A percentile compares a stretch with the other conserved stretches of the same genome.
phyloP scores from a whole-genome alignment of 805 yeast species.

The Wickerhamia fluorescens region DNA sequence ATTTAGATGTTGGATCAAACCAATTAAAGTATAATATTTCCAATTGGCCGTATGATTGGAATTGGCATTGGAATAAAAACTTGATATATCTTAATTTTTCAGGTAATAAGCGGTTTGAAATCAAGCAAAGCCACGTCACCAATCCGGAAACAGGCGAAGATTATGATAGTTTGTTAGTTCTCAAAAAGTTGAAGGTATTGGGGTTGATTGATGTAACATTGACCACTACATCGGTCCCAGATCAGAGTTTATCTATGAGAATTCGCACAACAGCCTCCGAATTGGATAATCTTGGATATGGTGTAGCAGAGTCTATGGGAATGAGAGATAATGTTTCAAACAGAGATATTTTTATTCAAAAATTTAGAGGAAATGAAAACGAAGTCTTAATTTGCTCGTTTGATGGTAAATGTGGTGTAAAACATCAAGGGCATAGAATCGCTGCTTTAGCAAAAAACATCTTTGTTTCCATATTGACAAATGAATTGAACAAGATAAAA shows the following conservation, averaged over 20 bases:
- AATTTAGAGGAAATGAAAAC: conserved; percentile 77
- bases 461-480: conserved; percentile 60
- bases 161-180: conserved; percentile 55
- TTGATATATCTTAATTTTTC: conserved; percentile 81
- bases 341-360: conserved; percentile 81
- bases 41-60: conserved; percentile 96
- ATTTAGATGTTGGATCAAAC: conserved; percentile 87
- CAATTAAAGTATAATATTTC: conserved; percentile 85
- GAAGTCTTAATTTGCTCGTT: conserved; percentile 77
- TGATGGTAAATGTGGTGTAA: conserved; percentile 70
- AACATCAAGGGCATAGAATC: conserved; percentile 52
- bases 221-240: conserved; percentile 85
- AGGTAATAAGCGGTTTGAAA: conserved; percentile 88
- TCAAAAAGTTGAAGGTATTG: conserved; percentile 62
- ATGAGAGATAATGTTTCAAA: conserved; percentile 55
- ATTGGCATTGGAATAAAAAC: conserved; percentile 81
- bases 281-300: conserved; percentile 70
- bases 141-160: conserved; percentile 55
- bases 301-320: conserved; percentile 87
- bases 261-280: conserved; percentile 86
- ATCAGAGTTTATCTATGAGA: conserved; percentile 74
- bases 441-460: conserved; percentile 68
- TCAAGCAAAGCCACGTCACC: conserved; percentile 54
- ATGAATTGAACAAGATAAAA: conserved; percentile 48
- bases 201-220: conserved; percentile 95